These are phyloP conservation scores for Stephania cephalantha DNA, from an alignment of 164 flowering plant genomes.

Conservation along the genomic window DNA sequence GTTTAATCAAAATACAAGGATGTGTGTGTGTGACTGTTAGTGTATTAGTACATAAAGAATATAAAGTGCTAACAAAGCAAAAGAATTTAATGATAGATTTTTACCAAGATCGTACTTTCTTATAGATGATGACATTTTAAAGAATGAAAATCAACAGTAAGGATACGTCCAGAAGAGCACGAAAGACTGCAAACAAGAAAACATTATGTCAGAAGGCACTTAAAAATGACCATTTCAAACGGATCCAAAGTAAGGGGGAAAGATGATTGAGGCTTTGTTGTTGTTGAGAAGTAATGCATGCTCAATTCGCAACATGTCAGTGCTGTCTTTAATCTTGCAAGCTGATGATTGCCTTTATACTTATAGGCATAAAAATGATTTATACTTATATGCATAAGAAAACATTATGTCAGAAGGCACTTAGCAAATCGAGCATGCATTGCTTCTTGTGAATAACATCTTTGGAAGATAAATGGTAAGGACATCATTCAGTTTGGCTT, in stretches of 20 bases:
- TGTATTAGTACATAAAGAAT: background rate
- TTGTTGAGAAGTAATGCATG: no score
- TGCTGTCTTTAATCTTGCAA: no score
- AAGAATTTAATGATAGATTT: background rate
- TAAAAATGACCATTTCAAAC: background rate
- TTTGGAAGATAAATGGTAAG: no score
- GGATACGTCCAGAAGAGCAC: slow-evolving; percentile 99
- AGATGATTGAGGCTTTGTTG: no score
- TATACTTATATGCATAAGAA: no score
- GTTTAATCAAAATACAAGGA: background rate
- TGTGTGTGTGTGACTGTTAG: background rate
- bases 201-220: background rate
- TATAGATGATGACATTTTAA: background rate
- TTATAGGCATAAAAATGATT: no score
- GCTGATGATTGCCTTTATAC: no score
- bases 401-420: no score
- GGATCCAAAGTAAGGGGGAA: background rate
- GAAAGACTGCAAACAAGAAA: slow-evolving; percentile 65
- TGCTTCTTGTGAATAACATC: no score
- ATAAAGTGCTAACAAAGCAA: background rate
- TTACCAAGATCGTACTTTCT: background rate
- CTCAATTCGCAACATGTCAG: no score
- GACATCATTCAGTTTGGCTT: no score
- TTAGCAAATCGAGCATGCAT: no score
- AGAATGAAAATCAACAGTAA: slow-evolving; percentile 16